phyloP scores from a whole-genome alignment of 345 rosid genomes.

The Salix dunnii region DNA sequence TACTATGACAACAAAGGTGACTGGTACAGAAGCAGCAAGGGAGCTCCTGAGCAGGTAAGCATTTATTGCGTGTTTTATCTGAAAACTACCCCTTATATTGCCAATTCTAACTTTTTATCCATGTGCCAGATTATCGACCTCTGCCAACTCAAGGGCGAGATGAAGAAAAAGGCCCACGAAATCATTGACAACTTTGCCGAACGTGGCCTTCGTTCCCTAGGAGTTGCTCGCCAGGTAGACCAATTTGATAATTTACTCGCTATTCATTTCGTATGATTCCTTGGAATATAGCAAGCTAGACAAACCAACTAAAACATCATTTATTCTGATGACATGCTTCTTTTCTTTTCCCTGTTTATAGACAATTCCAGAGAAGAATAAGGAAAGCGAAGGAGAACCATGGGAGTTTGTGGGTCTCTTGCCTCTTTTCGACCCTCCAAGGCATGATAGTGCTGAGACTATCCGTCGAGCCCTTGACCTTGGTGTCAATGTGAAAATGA shows the following conservation, averaged over 20 bases:
- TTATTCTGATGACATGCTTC: neutral
- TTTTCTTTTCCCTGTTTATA: constrained; percentile 18
- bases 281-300: neutral
- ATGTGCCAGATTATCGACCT: constrained; percentile 64
- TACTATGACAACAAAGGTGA: constrained; percentile 60
- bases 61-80: neutral
- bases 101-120: neutral
- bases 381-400: constrained; percentile 65
- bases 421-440: constrained; percentile 95
- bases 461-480: constrained; percentile 82
- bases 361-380: constrained; percentile 65
- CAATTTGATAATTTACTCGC: neutral
- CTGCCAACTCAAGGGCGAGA: constrained; percentile 58
- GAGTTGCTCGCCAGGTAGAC: constrained; percentile 65
- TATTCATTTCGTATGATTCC: neutral
- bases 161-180: constrained; percentile 44
- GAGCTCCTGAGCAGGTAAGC: constrained; percentile 86
- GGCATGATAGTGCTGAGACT: constrained; percentile 98
- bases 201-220: constrained; percentile 85
- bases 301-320: neutral
- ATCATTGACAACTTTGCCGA: constrained; percentile 67
- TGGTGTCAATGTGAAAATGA: constrained; percentile 97
- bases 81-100: neutral
- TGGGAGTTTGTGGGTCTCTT: constrained; percentile 93
- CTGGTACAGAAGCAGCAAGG: constrained; percentile 87